A percentile compares a stretch with the other conserved stretches of the same genome.
Evolutionary conservation across 2,329 filamentous ascomycete species (phyloP).

Genomic region (Waltergamsia citrina): DNA sequence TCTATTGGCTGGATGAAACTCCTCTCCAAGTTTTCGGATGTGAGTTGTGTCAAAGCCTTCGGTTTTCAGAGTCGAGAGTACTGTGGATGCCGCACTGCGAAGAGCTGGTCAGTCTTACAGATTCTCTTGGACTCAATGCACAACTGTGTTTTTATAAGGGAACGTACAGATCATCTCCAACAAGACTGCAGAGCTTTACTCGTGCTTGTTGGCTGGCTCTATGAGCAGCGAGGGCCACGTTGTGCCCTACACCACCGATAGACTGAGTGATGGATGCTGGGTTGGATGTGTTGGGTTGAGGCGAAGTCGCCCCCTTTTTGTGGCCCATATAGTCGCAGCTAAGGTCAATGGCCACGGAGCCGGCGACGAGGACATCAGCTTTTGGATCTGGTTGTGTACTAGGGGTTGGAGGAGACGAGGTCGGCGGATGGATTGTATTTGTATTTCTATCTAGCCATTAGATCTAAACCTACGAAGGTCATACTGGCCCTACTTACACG

Average conservation of each 20-base stretch:
- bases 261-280: slow-evolving; percentile 72
- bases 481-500: slow-evolving; percentile 24
- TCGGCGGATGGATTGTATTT: neutral
- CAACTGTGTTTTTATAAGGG: neutral
- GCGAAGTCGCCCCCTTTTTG: slow-evolving; percentile 19
- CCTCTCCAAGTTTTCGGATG: slow-evolving; percentile 46
- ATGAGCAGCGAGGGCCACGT: slow-evolving; percentile 79
- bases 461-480: slow-evolving; percentile 14
- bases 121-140: neutral
- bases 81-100: slow-evolving; percentile 62
- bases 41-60: slow-evolving; percentile 56
- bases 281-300: slow-evolving; percentile 72
- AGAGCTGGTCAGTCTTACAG: neutral
- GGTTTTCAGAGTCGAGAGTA: slow-evolving; percentile 55
- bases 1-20: slow-evolving; percentile 42
- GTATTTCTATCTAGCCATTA: slow-evolving; percentile 23
- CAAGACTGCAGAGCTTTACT: slow-evolving; percentile 69
- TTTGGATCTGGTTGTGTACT: slow-evolving; percentile 11
- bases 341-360: slow-evolving; percentile 81
- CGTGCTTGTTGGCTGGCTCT: slow-evolving; percentile 47
- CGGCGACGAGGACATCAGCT: slow-evolving; percentile 73
- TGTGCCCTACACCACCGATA: slow-evolving; percentile 85
- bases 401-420: neutral
- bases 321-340: slow-evolving; percentile 61
- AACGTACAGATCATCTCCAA: slow-evolving; percentile 66